These are phyloP conservation scores for Endoconidiophora laricicola DNA, from an alignment of 2,329 filamentous ascomycete species.

Conservation along the genomic window DNA sequence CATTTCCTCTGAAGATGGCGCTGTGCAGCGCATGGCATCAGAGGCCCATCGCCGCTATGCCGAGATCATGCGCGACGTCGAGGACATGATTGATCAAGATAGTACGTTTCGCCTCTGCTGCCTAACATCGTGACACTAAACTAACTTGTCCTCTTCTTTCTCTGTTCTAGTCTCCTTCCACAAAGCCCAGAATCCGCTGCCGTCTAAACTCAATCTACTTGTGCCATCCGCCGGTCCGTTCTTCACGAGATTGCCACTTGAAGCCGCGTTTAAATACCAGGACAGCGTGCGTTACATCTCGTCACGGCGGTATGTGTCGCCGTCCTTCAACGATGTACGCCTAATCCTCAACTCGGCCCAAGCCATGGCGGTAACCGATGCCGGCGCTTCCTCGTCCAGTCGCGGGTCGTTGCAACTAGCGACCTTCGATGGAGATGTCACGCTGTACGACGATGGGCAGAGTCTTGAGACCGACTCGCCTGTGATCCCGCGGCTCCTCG, in stretches of 20 bases:
- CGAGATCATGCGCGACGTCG: constrained; percentile 89
- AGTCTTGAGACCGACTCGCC: constrained; percentile 60
- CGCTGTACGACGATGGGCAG: constrained; percentile 80
- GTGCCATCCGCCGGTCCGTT: constrained; percentile 86
- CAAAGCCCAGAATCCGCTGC: constrained; percentile 42
- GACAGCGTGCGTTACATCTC: constrained; percentile 77
- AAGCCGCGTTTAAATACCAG: constrained; percentile 83
- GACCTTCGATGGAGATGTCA: constrained; percentile 96
- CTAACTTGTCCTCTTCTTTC: constrained; percentile 6
- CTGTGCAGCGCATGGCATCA: constrained; percentile 54
- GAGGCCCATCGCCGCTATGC: constrained; percentile 78
- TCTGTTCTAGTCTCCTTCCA: constrained; percentile 48
- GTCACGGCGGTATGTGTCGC: constrained; percentile 78
- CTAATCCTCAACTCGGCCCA: constrained; percentile 90
- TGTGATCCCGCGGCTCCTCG: constrained; percentile 50
- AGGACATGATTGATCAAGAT: constrained; percentile 80
- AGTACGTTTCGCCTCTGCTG: constrained; percentile 33
- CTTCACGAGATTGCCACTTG: constrained; percentile 74
- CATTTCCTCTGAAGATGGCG: constrained; percentile 51
- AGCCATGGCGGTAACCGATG: constrained; percentile 68
- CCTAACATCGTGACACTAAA: background rate
- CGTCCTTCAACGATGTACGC: constrained; percentile 92
- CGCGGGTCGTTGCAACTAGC: constrained; percentile 58
- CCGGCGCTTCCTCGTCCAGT: constrained; percentile 16
- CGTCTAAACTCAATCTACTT: constrained; percentile 82